Conservation (phyloP, 495 filamentous ascomycete genomes). For the Poronia punctata region DNA sequence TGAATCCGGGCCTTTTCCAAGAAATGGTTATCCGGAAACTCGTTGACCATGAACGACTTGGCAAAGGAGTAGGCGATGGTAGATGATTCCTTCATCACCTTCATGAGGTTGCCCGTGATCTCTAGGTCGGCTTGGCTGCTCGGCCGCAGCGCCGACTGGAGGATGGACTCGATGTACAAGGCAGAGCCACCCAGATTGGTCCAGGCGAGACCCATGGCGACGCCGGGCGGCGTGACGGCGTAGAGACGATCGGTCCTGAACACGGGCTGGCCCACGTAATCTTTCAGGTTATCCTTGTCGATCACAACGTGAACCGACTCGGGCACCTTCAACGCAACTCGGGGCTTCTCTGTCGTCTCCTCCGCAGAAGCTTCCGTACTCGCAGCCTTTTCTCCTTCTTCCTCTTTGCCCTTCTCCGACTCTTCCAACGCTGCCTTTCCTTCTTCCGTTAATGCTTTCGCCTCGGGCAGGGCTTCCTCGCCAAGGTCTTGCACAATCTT, state of each 20-base stretch:
- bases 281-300: constrained; percentile 83
- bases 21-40: constrained; percentile 86
- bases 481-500: constrained; percentile 96
- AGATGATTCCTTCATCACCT: constrained; percentile 97
- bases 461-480: constrained; percentile 75
- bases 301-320: constrained; percentile 83
- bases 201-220: constrained; percentile 98
- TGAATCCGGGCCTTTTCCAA: constrained; percentile 95
- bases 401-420: constrained; percentile 37
- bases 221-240: constrained; percentile 89
- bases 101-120: constrained; percentile 89
- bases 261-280: constrained; percentile 93
- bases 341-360: constrained; percentile 56
- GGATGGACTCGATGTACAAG: constrained; percentile 93
- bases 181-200: constrained; percentile 96
- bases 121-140: constrained; percentile 71
- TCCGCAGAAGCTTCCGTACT: constrained; percentile 22
- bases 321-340: constrained; percentile 76
- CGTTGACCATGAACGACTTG: constrained; percentile 75
- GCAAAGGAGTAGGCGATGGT: constrained; percentile 93
- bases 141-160: constrained; percentile 69
- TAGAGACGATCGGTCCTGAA: constrained; percentile 96
- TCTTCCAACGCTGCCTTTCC: constrained; percentile 77
- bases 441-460: constrained; percentile 77
- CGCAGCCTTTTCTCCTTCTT: constrained; percentile 13